These are phyloP conservation scores for Curvularia sp. DNA, from an alignment of 2,329 filamentous ascomycete genomes.

Conservation along the genomic window DNA sequence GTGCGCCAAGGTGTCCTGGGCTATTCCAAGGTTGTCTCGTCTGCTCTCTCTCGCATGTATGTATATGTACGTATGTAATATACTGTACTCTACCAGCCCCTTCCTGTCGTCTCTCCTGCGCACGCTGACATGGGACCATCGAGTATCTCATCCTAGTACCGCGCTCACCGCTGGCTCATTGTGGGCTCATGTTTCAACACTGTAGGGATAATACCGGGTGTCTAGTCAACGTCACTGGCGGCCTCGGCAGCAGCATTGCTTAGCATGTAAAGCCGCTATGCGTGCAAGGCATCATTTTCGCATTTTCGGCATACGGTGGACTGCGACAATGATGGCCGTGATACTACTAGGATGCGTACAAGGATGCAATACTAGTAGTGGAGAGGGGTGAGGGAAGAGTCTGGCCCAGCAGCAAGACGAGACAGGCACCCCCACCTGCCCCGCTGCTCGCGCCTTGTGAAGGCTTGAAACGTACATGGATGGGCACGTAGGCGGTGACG, in stretches of 20 bases:
- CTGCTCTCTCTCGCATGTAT: not conserved
- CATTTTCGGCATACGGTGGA: not conserved
- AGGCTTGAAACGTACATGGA: slow-evolving; percentile 7
- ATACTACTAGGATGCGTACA: not conserved
- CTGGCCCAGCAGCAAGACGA: not conserved
- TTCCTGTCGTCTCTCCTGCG: not conserved
- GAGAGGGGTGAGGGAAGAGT: not conserved
- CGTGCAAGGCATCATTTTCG: not conserved
- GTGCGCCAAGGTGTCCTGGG: slow-evolving; percentile 19
- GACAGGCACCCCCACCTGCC: slow-evolving; percentile 19
- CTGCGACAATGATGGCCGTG: not conserved
- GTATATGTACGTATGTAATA: too few relatives aligned
- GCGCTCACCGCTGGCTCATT: not conserved
- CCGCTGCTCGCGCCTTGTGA: slow-evolving; percentile 11
- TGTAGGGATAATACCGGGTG: not conserved
- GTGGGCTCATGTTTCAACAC: not conserved
- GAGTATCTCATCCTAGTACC: not conserved
- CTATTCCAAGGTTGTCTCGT: slow-evolving; percentile 20
- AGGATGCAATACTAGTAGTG: not conserved
- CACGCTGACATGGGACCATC: not conserved
- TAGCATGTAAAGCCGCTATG: not conserved
- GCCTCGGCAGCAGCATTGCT: not conserved
- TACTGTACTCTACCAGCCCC: slow-evolving; percentile 9
- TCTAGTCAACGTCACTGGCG: not conserved
- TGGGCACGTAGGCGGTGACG: slow-evolving; percentile 16